Evolutionary conservation across 805 yeast genomes (phyloP), one percentile per base, ranked within the genome.

Genomic region (Metschnikowia borealis): DNA sequence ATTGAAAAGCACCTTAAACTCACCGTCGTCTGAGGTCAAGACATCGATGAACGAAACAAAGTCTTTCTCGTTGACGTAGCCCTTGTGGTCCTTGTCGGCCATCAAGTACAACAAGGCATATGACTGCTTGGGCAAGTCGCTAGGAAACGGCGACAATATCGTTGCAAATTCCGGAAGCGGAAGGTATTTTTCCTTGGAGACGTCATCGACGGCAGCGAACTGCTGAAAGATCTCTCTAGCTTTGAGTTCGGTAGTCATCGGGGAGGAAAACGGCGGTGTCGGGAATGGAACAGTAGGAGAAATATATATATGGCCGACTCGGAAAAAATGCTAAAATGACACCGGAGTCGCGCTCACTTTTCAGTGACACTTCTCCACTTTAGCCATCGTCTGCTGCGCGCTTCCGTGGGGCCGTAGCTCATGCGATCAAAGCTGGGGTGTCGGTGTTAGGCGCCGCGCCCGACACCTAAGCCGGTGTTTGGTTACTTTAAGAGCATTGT

Each of bases 31-130:
- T 37, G 60, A 52, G 17, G 65, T 58, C 79, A 80, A 67, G 33
- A 75, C 75, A 53, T 78, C 74, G 59, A 87, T 83, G 63, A 92
- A 87, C 39, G 78, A 77, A 46, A 80, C 69, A 86, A 96, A 92
- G 63, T 92, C 97, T 23, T 73, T 65, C 45, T 83, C 72, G 26
- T 80, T 76, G 45, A 89, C 74, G 52, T 76, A 83, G 6, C 97
- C 97, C 56, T 81, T 80, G 49, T 77, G 73, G 37, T 77, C 74
- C 51, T 80, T 80, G 69, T 92, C 98, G 14, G 96, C 89, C 26
- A 89, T 82, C 50, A 86, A 74, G 63, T 87, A 92, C 44, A 92
- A 81, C 53, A 91, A 76, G 5, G 76, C 62, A 48, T 64, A 72
- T 5, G 74, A 57, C 40, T 65, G 66, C 46, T 60, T 66, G 15